phyloP scores from a whole-genome alignment of 2,329 filamentous ascomycete species.

The Colletotrichum scovillei region DNA sequence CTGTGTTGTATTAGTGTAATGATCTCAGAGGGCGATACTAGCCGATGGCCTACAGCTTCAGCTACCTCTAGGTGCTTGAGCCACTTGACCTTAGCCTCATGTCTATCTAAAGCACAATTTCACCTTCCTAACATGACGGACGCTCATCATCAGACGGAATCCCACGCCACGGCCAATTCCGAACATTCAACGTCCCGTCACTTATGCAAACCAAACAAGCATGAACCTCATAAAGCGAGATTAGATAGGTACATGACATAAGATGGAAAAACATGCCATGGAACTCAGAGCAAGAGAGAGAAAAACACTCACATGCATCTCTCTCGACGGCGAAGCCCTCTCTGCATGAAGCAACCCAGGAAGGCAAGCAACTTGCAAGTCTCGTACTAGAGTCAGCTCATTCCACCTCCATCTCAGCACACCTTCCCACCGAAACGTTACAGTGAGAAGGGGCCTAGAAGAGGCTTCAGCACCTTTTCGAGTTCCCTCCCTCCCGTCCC shows the following conservation, averaged over 20 bases:
- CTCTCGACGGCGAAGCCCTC: neutral
- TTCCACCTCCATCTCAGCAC: neutral
- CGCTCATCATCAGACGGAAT: constrained; percentile 2
- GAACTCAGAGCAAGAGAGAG: neutral
- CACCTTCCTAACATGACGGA: too few species aligned
- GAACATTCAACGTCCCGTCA: neutral
- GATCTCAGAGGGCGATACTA: neutral
- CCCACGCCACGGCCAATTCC: constrained; percentile 31
- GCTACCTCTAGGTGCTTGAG: neutral
- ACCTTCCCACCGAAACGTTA: neutral
- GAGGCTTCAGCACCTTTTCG: neutral
- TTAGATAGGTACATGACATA: neutral
- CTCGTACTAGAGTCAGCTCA: constrained; percentile 32
- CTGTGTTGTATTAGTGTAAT: neutral
- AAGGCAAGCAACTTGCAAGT: constrained; percentile 6
- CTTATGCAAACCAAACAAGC: neutral
- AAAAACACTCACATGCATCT: neutral
- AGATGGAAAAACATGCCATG: neutral
- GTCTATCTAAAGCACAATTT: neutral
- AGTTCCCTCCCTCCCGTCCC: too few species aligned
- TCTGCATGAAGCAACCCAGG: constrained; percentile 13
- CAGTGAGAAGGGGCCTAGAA: constrained; percentile 17
- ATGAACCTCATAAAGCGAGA: constrained; percentile 20
- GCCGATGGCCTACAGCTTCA: neutral
- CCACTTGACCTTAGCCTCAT: neutral